These are phyloP conservation scores for Claviceps monticola DNA, from an alignment of 2,329 filamentous ascomycete species.

Conservation along the genomic window DNA sequence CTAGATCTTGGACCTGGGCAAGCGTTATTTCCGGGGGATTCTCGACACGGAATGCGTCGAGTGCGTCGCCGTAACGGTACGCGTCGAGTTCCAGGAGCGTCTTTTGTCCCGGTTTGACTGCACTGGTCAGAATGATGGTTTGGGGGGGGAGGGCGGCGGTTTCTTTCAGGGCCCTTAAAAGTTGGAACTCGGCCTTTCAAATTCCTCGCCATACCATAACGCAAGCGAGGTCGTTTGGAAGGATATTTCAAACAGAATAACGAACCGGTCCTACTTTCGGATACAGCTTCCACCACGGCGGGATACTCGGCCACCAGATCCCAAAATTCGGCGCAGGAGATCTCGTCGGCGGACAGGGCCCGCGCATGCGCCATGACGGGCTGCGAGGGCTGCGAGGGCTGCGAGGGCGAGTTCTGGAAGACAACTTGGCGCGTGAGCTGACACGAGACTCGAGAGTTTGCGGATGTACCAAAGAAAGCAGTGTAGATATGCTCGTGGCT, in stretches of 20 bases:
- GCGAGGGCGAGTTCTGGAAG: no score
- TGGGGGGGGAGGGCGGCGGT: no score
- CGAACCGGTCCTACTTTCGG: conserved; percentile 30
- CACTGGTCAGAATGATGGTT: not conserved
- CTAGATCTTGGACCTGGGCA: conserved; percentile 43
- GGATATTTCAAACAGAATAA: conserved; percentile 4
- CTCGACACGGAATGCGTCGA: conserved; percentile 27
- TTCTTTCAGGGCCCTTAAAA: no score
- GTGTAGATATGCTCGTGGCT: no score
- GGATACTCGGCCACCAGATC: conserved; percentile 24
- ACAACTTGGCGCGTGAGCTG: no score
- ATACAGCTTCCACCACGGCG: conserved; percentile 28
- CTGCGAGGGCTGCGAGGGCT: not conserved
- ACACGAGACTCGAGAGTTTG: no score
- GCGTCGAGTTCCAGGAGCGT: conserved; percentile 44
- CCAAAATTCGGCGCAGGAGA: conserved; percentile 21
- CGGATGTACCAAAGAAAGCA: no score
- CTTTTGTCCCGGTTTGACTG: conserved; percentile 30
- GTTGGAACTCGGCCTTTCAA: no score
- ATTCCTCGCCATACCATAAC: not conserved
- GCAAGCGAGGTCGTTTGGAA: not conserved
- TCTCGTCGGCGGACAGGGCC: conserved; percentile 7
- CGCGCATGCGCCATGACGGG: not conserved
- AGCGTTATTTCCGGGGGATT: conserved; percentile 31
- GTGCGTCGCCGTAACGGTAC: conserved; percentile 43